Evolutionary conservation across 495 filamentous ascomycete genomes (phyloP).

Genomic region (Ramalina intermedia): DNA sequence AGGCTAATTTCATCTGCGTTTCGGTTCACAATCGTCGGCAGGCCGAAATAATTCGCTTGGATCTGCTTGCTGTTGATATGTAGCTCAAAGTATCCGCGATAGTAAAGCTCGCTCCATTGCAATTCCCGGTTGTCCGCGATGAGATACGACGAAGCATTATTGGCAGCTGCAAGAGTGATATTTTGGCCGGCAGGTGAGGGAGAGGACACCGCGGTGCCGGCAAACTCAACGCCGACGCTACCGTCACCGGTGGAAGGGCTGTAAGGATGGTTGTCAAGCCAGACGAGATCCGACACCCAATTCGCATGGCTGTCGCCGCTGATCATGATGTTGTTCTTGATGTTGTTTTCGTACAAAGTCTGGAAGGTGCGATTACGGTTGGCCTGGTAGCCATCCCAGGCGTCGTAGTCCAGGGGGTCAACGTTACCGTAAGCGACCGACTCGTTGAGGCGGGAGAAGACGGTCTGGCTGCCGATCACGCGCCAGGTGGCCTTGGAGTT

Average conservation of each 20-base stretch:
- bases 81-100: constrained; percentile 49
- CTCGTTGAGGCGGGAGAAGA: constrained; percentile 43
- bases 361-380: constrained; percentile 50
- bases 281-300: constrained; percentile 52
- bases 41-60: constrained; percentile 40
- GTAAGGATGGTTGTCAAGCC: constrained; percentile 43
- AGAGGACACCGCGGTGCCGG: constrained; percentile 45
- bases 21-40: constrained; percentile 28
- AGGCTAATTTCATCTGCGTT: constrained; percentile 38
- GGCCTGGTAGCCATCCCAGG: constrained; percentile 44
- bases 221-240: constrained; percentile 51
- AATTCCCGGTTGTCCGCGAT: constrained; percentile 41
- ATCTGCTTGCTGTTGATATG: constrained; percentile 34
- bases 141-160: constrained; percentile 26
- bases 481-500: constrained; percentile 47
- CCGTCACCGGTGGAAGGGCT: constrained; percentile 40
- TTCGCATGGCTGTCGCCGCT: constrained; percentile 51
- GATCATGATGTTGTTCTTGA: constrained; percentile 54
- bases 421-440: constrained; percentile 29
- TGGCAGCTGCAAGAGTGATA: constrained; percentile 30
- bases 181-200: constrained; percentile 37
- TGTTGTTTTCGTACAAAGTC: constrained; percentile 44
- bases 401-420: constrained; percentile 42
- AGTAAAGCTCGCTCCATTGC: constrained; percentile 57
- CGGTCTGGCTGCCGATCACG: constrained; percentile 49